A percentile compares a stretch with the other conserved stretches of the same genome.
Evolutionary conservation across 257 asterid genomes (phyloP).

Genomic region (Solanum virginianum): DNA sequence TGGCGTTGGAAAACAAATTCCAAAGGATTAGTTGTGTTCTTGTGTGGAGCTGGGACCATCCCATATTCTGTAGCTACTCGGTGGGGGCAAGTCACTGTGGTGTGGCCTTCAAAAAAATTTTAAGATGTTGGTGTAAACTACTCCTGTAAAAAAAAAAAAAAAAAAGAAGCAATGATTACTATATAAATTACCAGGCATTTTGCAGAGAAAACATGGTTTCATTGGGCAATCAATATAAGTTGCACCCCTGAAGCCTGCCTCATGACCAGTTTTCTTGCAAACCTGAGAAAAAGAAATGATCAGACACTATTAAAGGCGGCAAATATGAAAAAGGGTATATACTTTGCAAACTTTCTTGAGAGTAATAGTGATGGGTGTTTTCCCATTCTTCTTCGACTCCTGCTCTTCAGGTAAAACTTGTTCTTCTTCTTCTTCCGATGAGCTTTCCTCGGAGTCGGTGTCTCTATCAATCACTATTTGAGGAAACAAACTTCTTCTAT

Average conservation of each 20-base stretch:
- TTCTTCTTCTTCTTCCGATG: constrained; percentile 29
- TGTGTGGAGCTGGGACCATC: constrained; percentile 62
- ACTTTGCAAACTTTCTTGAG: constrained; percentile 94
- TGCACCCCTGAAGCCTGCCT: constrained; percentile 94
- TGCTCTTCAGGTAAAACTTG: constrained; percentile 14
- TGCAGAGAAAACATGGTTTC: constrained; percentile 98
- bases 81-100: constrained; percentile 84
- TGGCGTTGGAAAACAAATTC: constrained; percentile 85
- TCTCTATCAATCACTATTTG: constrained; percentile 60
- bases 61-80: constrained; percentile 78
- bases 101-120: constrained; percentile 52
- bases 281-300: constrained; percentile 30
- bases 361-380: constrained; percentile 55
- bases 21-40: constrained; percentile 35
- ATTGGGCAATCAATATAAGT: constrained; percentile 96
- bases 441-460: constrained; percentile 63
- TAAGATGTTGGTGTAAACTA: not conserved
- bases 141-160: not conserved
- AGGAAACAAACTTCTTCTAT: constrained; percentile 54
- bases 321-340: not conserved
- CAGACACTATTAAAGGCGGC: not conserved
- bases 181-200: constrained; percentile 61
- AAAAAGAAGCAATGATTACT: not conserved
- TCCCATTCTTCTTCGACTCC: constrained; percentile 22
- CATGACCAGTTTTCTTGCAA: constrained; percentile 91